These are phyloP conservation scores for Cyclotella kingstonii DNA, from an alignment of 108 stramenopile genomes.

Conservation along the genomic window DNA sequence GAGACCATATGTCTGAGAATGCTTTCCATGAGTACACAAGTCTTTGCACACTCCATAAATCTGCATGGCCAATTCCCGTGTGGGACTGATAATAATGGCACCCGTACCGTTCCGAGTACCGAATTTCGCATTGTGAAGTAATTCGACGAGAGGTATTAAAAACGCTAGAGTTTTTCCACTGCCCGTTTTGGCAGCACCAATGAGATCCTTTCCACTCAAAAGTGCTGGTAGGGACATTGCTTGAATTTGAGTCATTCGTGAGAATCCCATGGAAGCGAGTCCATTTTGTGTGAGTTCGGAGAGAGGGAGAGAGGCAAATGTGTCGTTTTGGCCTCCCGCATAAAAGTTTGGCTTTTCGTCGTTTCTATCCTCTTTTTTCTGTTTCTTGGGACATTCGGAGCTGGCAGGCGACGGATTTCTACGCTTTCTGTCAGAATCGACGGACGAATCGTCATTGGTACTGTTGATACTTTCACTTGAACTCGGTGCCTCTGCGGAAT, in stretches of 20 bases:
- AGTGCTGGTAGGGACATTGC: slow-evolving; percentile 91
- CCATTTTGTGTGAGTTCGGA: slow-evolving; percentile 84
- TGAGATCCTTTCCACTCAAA: slow-evolving; percentile 92
- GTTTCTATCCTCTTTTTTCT: not conserved
- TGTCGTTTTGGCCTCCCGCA: slow-evolving; percentile 34
- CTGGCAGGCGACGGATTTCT: not conserved
- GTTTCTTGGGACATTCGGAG: not conserved
- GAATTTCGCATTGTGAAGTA: slow-evolving; percentile 91
- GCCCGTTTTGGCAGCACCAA: slow-evolving; percentile 98
- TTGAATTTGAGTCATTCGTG: slow-evolving; percentile 96
- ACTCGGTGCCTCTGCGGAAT: not conserved
- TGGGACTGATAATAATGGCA: slow-evolving; percentile 96
- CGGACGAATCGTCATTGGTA: not conserved
- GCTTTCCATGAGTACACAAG: slow-evolving; percentile 64
- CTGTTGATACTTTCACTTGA: slow-evolving; percentile 1
- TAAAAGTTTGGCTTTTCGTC: slow-evolving; percentile 47
- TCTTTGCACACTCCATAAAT: slow-evolving; percentile 98
- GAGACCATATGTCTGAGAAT: slow-evolving; percentile 94
- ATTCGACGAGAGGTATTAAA: slow-evolving; percentile 91
- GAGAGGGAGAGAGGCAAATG: slow-evolving; percentile 88
- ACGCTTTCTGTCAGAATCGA: not conserved
- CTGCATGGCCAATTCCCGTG: slow-evolving; percentile 97
- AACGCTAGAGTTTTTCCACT: slow-evolving; percentile 98
- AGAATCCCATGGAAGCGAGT: slow-evolving; percentile 73
- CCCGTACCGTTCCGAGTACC: slow-evolving; percentile 92